Base-by-base conservation (phyloP, 768 basidiomycete species). In the Mycena venus region DNA sequence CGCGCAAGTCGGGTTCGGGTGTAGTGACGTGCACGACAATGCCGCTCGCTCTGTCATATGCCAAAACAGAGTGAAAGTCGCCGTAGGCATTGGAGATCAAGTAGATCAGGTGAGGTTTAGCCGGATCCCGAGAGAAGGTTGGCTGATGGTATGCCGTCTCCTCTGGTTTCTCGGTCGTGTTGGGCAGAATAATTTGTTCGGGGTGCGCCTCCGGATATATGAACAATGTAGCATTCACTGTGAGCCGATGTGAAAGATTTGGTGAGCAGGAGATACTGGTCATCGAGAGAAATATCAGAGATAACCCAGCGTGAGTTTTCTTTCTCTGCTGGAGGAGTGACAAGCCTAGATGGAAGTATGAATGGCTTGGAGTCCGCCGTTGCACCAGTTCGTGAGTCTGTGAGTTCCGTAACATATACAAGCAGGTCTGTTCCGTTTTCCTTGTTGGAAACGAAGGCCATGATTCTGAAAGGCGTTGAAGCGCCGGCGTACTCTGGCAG, bases 391-490 rank as follows among this genome's bases (percentile, higher is more conserved):
- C 82, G 71, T 4, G 86, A 86, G 63, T 75, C 77, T 32, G 70
- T 61, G 61, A 86, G 78, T 47, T 70, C 76, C 29, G 85, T 78
- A 66, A 82, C 55, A 75, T 86, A 87, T 25, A 82, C 81, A 14
- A 87, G 78, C 42, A 84, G 83, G 72, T 86, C 86, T 1, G 76
- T 81, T 40, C 80, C 77, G 42, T 86, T 86, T 63, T 84, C 86
- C 74, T 86, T 86, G 78, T 87, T 86, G 29, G 84, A 87, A 34
- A 79, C 74, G 72, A 84, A 87, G 3, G 84, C 78, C 77, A 86
- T 79, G n/a, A 87, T 51, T 55, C 84, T 86, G 27, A 31, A 29
- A 14, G 23, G 15, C 14, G 12, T 21, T 31, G 23, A 21, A 42
- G 9, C 9, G 11, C 40, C 23, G 19, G 12, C 55, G 8, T 11